Base-by-base conservation (phyloP, 2,329 filamentous ascomycete species). In the Trichoderma gracile region DNA sequence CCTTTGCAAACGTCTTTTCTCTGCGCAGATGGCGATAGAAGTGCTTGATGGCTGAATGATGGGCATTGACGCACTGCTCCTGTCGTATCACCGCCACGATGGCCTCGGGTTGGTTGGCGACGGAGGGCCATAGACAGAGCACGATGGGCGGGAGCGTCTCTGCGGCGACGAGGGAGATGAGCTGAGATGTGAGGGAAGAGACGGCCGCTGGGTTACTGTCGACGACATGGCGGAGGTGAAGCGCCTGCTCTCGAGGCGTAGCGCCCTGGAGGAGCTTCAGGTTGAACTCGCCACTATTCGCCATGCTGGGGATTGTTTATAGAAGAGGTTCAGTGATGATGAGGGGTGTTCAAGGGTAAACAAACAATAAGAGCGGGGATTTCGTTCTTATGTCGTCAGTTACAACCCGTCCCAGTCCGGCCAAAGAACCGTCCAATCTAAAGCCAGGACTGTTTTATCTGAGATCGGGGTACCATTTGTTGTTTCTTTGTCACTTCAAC, bases 1-100 rank as follows among this genome's bases (percentile, higher is more conserved):
- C 45, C 17, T 49, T 55, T 12, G 42, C 33, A 52, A 65, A 63
- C 0, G 57, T 63, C 42, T 57, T 63, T 49, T 63, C 58, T 3
- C 27, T 43, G 25, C 58, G 58, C n/a, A 65, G 12, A 19, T 52
- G 56, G 21, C 49, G 47, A 17, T 46, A 42, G 30, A 65, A 58
- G 3, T 45, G 47, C 1, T 15, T 27, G 6, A 65, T 65, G 21
- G 63, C 55, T 2, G 42, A 17, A 1, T 23, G 55, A 8, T 60
- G 63, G 1, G 56, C 55, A 23, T 17, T 30, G 27, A 60, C 25
- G 43, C 40, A 59, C 4, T 30, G 27, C 3, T 46, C 21, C 7
- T 65, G 63, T 19, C 33, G 40, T 33, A 65, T 54, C 2, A 65
- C 27, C 2, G 47, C 56, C 10, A 60, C 7, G 3, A 21, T 60